Conservation (phyloP, 179 eudicot genomes). For the Carnegiea gigantea region DNA sequence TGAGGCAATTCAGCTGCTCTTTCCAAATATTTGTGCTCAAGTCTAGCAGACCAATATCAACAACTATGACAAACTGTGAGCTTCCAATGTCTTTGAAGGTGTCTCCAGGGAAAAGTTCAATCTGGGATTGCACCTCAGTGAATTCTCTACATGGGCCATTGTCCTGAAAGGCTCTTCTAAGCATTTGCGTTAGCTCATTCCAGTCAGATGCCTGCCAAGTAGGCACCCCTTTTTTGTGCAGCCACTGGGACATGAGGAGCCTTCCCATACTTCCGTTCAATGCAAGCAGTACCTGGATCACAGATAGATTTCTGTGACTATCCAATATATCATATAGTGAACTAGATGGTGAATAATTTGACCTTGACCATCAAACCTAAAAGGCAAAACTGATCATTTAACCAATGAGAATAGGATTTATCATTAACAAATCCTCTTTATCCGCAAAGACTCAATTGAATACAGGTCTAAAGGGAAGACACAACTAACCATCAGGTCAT, state of each 20-base stretch:
- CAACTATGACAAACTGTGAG: slow-evolving; percentile 49
- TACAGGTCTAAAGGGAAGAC: background rate
- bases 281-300: slow-evolving; percentile 78
- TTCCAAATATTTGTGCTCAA: slow-evolving; percentile 79
- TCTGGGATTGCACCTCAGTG: slow-evolving; percentile 21
- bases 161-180: slow-evolving; percentile 25
- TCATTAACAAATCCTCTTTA: background rate
- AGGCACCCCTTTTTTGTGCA: slow-evolving; percentile 49
- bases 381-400: background rate
- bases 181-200: slow-evolving; percentile 81
- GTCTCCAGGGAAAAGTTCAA: slow-evolving; percentile 20
- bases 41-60: slow-evolving; percentile 77
- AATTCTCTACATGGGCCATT: slow-evolving; percentile 27
- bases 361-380: background rate
- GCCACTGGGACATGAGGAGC: slow-evolving; percentile 63
- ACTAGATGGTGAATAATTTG: background rate
- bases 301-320: background rate
- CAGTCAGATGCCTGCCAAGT: slow-evolving; percentile 80
- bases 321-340: background rate
- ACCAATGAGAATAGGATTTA: background rate
- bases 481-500: slow-evolving; percentile 54
- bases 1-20: slow-evolving; percentile 72
- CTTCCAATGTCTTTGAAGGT: slow-evolving; percentile 24
- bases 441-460: slow-evolving; percentile 1
- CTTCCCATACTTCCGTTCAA: slow-evolving; percentile 70